Evolutionary conservation across 495 filamentous ascomycete genomes (phyloP).

Genomic region (Aspergillus asperescens): DNA sequence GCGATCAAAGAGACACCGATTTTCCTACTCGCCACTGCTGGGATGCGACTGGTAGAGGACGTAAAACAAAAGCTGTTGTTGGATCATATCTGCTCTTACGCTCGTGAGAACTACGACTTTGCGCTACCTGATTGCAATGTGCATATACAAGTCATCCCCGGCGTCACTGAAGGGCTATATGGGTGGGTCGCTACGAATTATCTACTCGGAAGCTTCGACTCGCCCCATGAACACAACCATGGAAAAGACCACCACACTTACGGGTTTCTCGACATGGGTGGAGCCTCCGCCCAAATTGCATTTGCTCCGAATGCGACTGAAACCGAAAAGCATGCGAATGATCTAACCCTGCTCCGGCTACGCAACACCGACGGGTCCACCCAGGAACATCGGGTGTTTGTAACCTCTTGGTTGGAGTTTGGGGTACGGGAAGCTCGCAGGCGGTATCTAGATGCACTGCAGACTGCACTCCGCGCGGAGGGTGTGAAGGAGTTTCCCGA

Average conservation of each 20-base stretch:
- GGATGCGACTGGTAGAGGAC: constrained; percentile 83
- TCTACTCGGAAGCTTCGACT: constrained; percentile 85
- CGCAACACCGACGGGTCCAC: constrained; percentile 71
- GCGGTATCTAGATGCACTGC: constrained; percentile 68
- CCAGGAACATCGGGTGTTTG: constrained; percentile 82
- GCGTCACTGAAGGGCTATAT: constrained; percentile 95
- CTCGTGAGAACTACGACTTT: constrained; percentile 73
- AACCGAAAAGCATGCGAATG: constrained; percentile 80
- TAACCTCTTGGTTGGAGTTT: constrained; percentile 94
- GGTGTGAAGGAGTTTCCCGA: constrained; percentile 69
- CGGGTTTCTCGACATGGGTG: constrained; percentile 97
- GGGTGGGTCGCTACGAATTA: constrained; percentile 99
- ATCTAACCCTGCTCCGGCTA: constrained; percentile 79
- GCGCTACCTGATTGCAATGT: constrained; percentile 81
- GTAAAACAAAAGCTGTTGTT: constrained; percentile 65
- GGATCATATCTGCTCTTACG: constrained; percentile 76
- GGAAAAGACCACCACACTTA: constrained; percentile 94
- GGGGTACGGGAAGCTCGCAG: constrained; percentile 86
- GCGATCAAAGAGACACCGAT: constrained; percentile 81
- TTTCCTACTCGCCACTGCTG: constrained; percentile 94
- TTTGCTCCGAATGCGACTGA: constrained; percentile 95
- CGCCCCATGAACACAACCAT: constrained; percentile 64
- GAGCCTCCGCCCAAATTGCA: constrained; percentile 93
- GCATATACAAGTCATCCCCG: constrained; percentile 92
- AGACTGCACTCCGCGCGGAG: constrained; percentile 50